Evolutionary conservation across 1,139 yeast genomes (phyloP).

Genomic region (Kluyveromyces sp.): DNA sequence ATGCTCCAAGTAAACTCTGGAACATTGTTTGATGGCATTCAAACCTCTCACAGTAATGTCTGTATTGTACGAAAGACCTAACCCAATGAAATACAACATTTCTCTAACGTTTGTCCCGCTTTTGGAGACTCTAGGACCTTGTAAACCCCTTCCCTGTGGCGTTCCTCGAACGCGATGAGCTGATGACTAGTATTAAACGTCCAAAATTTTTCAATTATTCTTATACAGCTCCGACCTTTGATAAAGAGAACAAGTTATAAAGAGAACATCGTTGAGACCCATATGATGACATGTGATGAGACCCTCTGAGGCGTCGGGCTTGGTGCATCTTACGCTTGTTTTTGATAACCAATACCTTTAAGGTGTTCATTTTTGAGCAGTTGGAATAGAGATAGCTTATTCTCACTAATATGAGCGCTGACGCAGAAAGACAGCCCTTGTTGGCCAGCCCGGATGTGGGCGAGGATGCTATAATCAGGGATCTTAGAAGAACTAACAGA

Average conservation of each 20-base stretch:
- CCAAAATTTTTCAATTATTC: background rate
- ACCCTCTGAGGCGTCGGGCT: too few species aligned
- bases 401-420: background rate
- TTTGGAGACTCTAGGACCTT: background rate
- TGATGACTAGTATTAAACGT: background rate
- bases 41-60: conserved; percentile 95
- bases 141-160: too few species aligned
- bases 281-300: too few species aligned
- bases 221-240: background rate
- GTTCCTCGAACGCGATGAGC: background rate
- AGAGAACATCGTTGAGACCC: too few species aligned
- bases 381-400: too few species aligned
- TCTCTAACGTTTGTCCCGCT: background rate
- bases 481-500: background rate
- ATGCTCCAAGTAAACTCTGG: conserved; percentile 87
- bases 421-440: conserved; percentile 6
- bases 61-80: conserved; percentile 81
- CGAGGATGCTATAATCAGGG: background rate
- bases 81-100: conserved; percentile 87
- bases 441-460: background rate
- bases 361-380: too few species aligned
- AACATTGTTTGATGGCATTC: conserved; percentile 73
- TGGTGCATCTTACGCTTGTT: too few species aligned
- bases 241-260: too few species aligned
- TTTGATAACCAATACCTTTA: too few species aligned